Evolutionary conservation across 106 monocot genomes (phyloP).

Genomic region (Ottelia alismoides): DNA sequence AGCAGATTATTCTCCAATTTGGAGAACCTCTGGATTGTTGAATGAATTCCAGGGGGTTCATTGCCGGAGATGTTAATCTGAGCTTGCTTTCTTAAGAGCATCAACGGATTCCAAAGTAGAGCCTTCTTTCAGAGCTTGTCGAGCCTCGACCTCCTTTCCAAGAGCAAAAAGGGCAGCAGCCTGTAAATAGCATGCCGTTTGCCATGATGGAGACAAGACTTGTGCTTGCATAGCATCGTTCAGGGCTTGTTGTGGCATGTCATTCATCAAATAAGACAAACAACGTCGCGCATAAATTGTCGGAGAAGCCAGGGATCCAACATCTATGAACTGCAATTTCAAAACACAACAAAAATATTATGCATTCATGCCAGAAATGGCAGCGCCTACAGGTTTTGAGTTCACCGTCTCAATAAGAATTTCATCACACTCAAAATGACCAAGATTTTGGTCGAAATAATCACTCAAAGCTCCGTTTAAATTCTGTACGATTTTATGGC

Average conservation of each 20-base stretch:
- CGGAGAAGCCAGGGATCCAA: conserved; percentile 75
- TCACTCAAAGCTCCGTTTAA: too few relatives aligned
- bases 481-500: too few relatives aligned
- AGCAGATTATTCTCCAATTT: too few relatives aligned
- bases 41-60: too few relatives aligned
- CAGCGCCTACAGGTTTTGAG: too few relatives aligned
- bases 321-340: conserved; percentile 66
- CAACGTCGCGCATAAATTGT: conserved; percentile 69
- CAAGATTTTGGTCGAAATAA: too few relatives aligned
- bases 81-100: too few relatives aligned
- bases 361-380: not conserved
- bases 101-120: conserved; percentile 36
- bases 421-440: too few relatives aligned
- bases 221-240: conserved; percentile 63
- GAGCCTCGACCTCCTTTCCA: conserved; percentile 69
- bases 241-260: conserved; percentile 65
- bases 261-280: conserved; percentile 62
- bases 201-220: conserved; percentile 68
- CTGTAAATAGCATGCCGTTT: conserved; percentile 76
- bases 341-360: not conserved
- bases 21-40: too few relatives aligned
- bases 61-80: too few relatives aligned
- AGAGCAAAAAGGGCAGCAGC: conserved; percentile 54
- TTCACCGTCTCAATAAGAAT: too few relatives aligned
- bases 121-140: conserved; percentile 70